Base-by-base conservation (phyloP, 352 stramenopile species). In the Phytophthora melonis region DNA sequence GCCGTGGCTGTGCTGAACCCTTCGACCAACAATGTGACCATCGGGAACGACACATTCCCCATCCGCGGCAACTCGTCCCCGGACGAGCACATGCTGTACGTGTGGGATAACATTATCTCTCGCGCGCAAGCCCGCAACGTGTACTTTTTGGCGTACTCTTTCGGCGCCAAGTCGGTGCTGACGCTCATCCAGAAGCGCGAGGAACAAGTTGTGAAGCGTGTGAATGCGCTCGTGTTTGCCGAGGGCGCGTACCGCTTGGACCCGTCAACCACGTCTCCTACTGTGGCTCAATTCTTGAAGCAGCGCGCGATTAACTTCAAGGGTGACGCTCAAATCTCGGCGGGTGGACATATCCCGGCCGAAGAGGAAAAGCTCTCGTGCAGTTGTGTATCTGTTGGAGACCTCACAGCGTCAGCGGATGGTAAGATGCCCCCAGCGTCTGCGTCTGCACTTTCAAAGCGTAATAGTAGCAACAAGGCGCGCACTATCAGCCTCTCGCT, bases 281-380 rank as follows among this genome's bases (percentile, higher is more conserved):
- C 79, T 36, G 81, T 93, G 19, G 83, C 75, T 11, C 81, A 90
- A 25, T 92, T 94, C 49, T 71, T 93, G 50, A 77, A 73, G 11
- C 77, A 91, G 66, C 74, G 77, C 8, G 84, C 86, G 19, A 93
- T 94, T 56, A 94, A 94, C 55, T 94, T 93, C 66, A 93, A 90
- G 71, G 84, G 81, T 6, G 84, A 93, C 52, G 45, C 69, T 13
- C 49, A 81, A 19, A 69, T 89, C 14, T 25, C 79, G 16, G 80
- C 87, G 2, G 84, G 86, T 30, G 71, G 61, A 23, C 85, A 89
- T 62, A 89, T 93, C 23, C 67, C 78, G 0, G 64, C 58, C 23
- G 82, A 79, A 43, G 85, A 91, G 58, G 82, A 88, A 43, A 86
- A 92, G 66, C 74, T 92, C 0, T 81, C 72, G 25, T 93, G 86